phyloP scores from a whole-genome alignment of 2,329 filamentous ascomycete genomes.

The Fusarium udum region DNA sequence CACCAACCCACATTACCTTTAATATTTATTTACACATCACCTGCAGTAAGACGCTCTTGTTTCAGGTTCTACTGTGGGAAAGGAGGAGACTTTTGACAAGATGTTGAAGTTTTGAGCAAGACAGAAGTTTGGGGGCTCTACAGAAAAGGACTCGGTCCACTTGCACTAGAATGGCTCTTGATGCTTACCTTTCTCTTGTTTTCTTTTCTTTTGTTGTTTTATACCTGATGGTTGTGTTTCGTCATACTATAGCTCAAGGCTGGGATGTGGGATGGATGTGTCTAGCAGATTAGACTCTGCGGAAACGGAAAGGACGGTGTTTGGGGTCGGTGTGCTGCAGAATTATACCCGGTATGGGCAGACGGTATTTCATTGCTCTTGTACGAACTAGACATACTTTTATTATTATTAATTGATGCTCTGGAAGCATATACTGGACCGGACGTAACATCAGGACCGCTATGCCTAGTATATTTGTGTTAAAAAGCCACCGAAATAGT shows the following conservation, averaged over 20 bases:
- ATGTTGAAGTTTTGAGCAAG: constrained; percentile 12
- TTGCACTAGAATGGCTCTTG: constrained; percentile 32
- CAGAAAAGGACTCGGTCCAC: constrained; percentile 9
- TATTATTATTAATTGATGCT: constrained; percentile 2
- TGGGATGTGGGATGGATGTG: constrained; percentile 22
- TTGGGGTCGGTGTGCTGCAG: constrained; percentile 35
- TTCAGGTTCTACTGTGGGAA: constrained; percentile 9
- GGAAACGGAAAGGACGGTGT: constrained; percentile 40
- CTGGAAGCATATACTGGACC: constrained; percentile 8
- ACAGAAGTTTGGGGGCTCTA: constrained; percentile 11
- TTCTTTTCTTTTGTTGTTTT: constrained; percentile 20
- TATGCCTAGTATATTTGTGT: neutral
- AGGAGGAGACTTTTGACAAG: constrained; percentile 9
- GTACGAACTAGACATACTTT: constrained; percentile 14
- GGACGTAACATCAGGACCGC: neutral
- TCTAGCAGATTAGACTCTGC: constrained; percentile 32
- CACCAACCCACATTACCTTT: neutral
- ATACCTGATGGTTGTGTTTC: constrained; percentile 5
- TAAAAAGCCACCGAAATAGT: too few species aligned
- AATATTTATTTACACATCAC: neutral
- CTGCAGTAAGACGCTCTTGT: neutral
- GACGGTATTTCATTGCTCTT: constrained; percentile 27
- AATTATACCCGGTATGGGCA: constrained; percentile 43
- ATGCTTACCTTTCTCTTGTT: neutral
- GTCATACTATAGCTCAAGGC: constrained; percentile 15